Evolutionary conservation across 208 protist genomes (phyloP), one percentile per base, ranked within the genome.

Genomic region (Entamoeba nuttalli): DNA sequence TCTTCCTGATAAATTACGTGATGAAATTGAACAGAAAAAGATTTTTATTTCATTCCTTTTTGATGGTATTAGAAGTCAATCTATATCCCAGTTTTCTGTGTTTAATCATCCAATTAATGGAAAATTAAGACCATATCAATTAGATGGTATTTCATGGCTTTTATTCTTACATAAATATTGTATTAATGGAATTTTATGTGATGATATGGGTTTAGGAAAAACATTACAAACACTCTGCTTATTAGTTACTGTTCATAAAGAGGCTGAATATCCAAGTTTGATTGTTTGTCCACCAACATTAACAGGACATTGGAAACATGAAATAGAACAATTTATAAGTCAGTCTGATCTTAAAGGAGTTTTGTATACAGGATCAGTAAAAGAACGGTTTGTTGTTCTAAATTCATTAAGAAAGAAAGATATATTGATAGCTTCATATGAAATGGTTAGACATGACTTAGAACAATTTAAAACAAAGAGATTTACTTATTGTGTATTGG

Each of bases 181-280:
- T 57, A 41, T 96, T 15, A 62, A 52, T 96, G 98, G 98, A 30
- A 99, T 99, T 95, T 97, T 99, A 21, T 99, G 99, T 5, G 99
- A 99, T 97, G 99, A 99, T 97, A 99, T 99, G 99, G 99, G 99
- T 48, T 98, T 99, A 11, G 96, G 96, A 30, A 97, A 97, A 53
- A 95, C 95, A 19, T 51, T 95, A 50, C 95, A 95, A 94, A 94
- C 95, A 3, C 52, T 96, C 5, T 41, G 62, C 3, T 44, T 95
- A 19, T 17, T 73, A 19, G 3, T 95, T 17, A 52, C 93, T 94
- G 57, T 51, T 50, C 50, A 94, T 51, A 14, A 35, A 17, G 17
- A 95, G 2, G 19, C 51, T n/a, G 30, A 52, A 19, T 53, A 94
- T 94, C 93, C 41, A 53, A 51, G 35, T 93, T 25, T 93, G 19